These are phyloP conservation scores for Straminergon stramineum DNA, from an alignment of 225 moss, liverwort and hornwort species.

Conservation along the genomic window DNA sequence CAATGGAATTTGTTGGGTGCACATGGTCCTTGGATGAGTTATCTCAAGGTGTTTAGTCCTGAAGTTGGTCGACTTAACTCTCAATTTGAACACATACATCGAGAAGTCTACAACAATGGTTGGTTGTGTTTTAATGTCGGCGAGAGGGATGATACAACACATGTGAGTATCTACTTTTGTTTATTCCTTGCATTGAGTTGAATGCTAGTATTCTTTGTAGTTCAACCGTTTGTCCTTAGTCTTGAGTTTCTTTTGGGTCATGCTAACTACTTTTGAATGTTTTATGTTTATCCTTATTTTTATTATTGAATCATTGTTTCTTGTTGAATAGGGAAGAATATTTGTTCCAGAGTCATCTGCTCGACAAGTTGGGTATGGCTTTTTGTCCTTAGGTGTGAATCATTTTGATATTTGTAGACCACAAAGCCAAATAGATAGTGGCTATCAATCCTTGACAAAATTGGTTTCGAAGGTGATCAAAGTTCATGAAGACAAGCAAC, in stretches of 20 bases:
- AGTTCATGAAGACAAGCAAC: neutral
- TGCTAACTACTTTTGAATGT: neutral
- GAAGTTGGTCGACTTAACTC: neutral
- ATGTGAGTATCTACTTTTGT: neutral
- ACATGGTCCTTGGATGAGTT: neutral
- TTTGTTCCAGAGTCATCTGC: neutral
- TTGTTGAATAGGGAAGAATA: neutral
- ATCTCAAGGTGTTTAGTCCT: fast-evolving
- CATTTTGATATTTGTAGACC: neutral
- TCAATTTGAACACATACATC: neutral
- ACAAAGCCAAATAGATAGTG: neutral
- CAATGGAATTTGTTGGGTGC: too few species aligned
- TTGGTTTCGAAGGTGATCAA: neutral
- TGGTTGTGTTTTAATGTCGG: neutral
- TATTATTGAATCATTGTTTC: neutral
- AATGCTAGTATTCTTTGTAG: too few species aligned
- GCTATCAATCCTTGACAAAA: neutral
- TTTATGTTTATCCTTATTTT: too few species aligned
- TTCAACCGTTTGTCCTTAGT: too few species aligned
- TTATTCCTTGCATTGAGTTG: too few species aligned
- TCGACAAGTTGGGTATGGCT: neutral
- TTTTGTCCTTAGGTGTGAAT: neutral
- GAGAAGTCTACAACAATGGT: neutral
- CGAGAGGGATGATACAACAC: neutral
- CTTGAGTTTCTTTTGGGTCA: too few species aligned